phyloP scores from a whole-genome alignment of 2,329 filamentous ascomycete species.

The Apiospora arundinis region DNA sequence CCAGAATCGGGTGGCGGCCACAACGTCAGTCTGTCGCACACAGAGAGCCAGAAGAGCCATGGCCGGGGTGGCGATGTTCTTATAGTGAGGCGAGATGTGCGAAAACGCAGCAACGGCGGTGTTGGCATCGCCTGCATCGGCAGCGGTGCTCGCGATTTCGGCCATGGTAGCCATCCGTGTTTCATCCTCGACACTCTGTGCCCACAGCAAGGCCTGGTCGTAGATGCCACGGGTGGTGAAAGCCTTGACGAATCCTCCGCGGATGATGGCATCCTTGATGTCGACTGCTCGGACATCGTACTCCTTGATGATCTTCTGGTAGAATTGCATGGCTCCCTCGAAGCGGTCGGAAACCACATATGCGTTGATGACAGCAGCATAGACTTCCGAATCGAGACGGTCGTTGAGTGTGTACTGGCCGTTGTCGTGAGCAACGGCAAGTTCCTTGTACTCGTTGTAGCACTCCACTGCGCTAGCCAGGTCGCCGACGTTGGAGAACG shows the following conservation, averaged over 20 bases:
- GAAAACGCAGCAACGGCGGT: slow-evolving; percentile 73
- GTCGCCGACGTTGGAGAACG: slow-evolving; percentile 83
- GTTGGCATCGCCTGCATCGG: slow-evolving; percentile 75
- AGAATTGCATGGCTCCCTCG: slow-evolving; percentile 84
- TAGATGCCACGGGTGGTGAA: slow-evolving; percentile 75
- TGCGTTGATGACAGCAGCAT: slow-evolving; percentile 88
- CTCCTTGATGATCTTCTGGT: slow-evolving; percentile 75
- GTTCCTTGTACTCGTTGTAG: slow-evolving; percentile 91
- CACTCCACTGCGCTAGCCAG: slow-evolving; percentile 88
- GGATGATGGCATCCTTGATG: slow-evolving; percentile 75
- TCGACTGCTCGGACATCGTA: slow-evolving; percentile 64
- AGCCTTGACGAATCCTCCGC: slow-evolving; percentile 79
- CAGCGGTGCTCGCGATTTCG: slow-evolving; percentile 76
- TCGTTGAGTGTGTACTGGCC: slow-evolving; percentile 72
- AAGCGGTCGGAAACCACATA: slow-evolving; percentile 83
- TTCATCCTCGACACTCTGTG: slow-evolving; percentile 66
- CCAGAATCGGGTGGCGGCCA: slow-evolving; percentile 82
- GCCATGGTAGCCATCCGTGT: slow-evolving; percentile 70
- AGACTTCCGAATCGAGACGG: slow-evolving; percentile 82
- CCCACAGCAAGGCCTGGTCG: slow-evolving; percentile 76
- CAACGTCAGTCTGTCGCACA: slow-evolving; percentile 80
- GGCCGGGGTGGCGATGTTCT: slow-evolving; percentile 63
- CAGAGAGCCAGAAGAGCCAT: slow-evolving; percentile 88
- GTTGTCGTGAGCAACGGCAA: slow-evolving; percentile 84
- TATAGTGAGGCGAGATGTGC: slow-evolving; percentile 58